Conservation (phyloP, 352 stramenopile genomes). For the Phytophthora colocasiae region DNA sequence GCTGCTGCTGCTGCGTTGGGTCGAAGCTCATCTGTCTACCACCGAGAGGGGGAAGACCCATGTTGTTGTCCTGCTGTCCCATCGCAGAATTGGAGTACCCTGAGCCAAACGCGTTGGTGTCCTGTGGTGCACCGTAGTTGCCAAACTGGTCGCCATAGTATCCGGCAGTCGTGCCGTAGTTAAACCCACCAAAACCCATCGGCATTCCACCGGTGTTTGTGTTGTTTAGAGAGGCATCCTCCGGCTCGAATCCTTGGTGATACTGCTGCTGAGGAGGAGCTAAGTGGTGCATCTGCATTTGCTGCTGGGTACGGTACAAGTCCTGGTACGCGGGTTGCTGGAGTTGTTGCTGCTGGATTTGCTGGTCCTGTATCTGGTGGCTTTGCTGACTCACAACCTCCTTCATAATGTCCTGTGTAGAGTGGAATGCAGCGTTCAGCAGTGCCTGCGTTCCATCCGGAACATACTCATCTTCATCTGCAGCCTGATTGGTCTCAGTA, state of each 20-base stretch:
- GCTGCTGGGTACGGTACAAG: slow-evolving; percentile 41
- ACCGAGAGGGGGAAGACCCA: slow-evolving; percentile 40
- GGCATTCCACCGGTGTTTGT: slow-evolving; percentile 30
- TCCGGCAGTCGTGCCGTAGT: slow-evolving; percentile 31
- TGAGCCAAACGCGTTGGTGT: slow-evolving; percentile 44
- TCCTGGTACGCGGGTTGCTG: slow-evolving; percentile 45
- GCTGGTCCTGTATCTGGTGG: slow-evolving; percentile 43
- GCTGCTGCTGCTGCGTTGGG: slow-evolving; percentile 32
- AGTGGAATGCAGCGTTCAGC: slow-evolving; percentile 74
- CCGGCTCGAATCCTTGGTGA: slow-evolving; percentile 67
- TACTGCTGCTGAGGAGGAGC: slow-evolving; percentile 45
- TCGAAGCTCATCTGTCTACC: slow-evolving; percentile 42
- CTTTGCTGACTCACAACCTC: slow-evolving; percentile 64
- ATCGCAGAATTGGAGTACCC: slow-evolving; percentile 35
- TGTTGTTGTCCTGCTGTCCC: slow-evolving; percentile 35
- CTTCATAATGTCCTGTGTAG: slow-evolving; percentile 79
- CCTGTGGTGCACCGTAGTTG: slow-evolving; percentile 38
- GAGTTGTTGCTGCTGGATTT: slow-evolving; percentile 46
- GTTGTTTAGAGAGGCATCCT: slow-evolving; percentile 48
- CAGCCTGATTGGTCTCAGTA: slow-evolving; percentile 20
- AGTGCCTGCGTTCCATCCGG: slow-evolving; percentile 71
- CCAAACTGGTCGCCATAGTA: slow-evolving; percentile 51
- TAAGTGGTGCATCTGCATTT: slow-evolving; percentile 48
- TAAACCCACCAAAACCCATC: slow-evolving; percentile 45
- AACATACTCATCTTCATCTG: slow-evolving; percentile 41